Percentiles rank a stretch among this genome's conserved stretches.
Conservation (phyloP, 495 filamentous ascomycete genomes). For the Penicillium manginii region DNA sequence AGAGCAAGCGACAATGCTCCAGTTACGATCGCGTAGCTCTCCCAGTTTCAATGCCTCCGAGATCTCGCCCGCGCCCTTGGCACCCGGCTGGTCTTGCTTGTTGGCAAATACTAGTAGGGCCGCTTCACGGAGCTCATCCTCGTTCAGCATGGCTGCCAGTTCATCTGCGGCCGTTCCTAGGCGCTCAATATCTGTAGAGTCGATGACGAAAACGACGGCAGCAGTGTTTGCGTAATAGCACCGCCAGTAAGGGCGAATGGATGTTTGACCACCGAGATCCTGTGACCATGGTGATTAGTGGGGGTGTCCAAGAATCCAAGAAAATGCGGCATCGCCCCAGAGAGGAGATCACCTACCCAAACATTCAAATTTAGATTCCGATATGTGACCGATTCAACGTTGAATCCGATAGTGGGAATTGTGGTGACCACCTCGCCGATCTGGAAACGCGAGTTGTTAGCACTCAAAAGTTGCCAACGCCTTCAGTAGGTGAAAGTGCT, state of each 20-base stretch:
- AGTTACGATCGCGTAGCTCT: constrained; percentile 92
- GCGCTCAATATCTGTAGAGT: constrained; percentile 95
- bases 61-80: constrained; percentile 95
- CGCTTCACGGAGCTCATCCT: constrained; percentile 93
- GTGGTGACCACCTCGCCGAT: constrained; percentile 99
- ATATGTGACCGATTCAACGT: constrained; percentile 97
- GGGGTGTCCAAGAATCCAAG: neutral
- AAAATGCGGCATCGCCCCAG: neutral
- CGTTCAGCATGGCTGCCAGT: constrained; percentile 90
- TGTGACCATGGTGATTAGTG: constrained; percentile 34
- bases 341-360: constrained; percentile 66
- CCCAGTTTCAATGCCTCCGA: constrained; percentile 88
- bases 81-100: constrained; percentile 98
- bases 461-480: constrained; percentile 5
- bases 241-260: constrained; percentile 96
- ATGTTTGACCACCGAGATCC: constrained; percentile 96
- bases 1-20: constrained; percentile 97
- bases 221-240: constrained; percentile 99
- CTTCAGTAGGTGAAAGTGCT: neutral
- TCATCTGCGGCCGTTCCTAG: constrained; percentile 91
- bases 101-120: constrained; percentile 95
- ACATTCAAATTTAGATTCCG: constrained; percentile 98
- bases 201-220: constrained; percentile 98
- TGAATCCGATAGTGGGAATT: constrained; percentile 98
- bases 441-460: constrained; percentile 51